Percentiles rank a stretch among this genome's conserved stretches.
Conservation (phyloP, 2,329 filamentous ascomycete species). For the Penicillium sp. region DNA sequence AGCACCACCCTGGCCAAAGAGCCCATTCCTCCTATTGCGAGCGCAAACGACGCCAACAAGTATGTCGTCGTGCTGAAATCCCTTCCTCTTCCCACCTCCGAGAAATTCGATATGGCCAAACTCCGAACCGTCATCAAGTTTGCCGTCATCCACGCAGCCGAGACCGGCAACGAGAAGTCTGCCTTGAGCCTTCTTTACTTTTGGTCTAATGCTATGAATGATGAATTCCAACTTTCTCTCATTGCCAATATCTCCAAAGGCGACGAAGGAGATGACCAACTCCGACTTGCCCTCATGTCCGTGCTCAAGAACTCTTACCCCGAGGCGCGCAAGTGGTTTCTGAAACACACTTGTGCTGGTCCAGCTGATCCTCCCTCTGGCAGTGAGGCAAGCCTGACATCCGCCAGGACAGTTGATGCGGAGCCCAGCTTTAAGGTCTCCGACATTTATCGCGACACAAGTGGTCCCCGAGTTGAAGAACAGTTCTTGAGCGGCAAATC, state of each 20-base stretch:
- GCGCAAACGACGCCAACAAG: conserved; percentile 6
- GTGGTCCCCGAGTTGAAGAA: conserved; percentile 21
- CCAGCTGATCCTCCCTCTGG: conserved; percentile 10
- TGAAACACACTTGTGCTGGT: conserved; percentile 3
- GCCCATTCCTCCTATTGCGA: not conserved
- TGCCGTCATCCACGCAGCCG: conserved; percentile 6
- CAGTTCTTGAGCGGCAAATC: conserved; percentile 24
- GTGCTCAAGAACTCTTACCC: conserved; percentile 11
- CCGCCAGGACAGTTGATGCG: conserved; percentile 39
- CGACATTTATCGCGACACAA: conserved; percentile 26
- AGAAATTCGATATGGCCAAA: conserved; percentile 14
- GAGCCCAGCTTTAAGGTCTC: conserved; percentile 28
- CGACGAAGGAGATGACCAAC: conserved; percentile 3
- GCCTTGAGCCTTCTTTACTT: conserved; percentile 19
- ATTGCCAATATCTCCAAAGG: conserved; percentile 16
- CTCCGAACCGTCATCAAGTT: conserved; percentile 14
- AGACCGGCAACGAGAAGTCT: conserved; percentile 1
- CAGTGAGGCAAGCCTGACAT: conserved; percentile 42
- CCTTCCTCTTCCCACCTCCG: conserved; percentile 15
- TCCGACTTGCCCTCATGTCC: conserved; percentile 14
- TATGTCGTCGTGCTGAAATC: conserved; percentile 11
- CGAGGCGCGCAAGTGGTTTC: conserved; percentile 18
- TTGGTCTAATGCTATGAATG: conserved; percentile 15
- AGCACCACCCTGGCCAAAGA: not conserved
- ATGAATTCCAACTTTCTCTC: conserved; percentile 22